Conservation (phyloP, 257 asterid genomes). For the Capsicum rhomboideum region DNA sequence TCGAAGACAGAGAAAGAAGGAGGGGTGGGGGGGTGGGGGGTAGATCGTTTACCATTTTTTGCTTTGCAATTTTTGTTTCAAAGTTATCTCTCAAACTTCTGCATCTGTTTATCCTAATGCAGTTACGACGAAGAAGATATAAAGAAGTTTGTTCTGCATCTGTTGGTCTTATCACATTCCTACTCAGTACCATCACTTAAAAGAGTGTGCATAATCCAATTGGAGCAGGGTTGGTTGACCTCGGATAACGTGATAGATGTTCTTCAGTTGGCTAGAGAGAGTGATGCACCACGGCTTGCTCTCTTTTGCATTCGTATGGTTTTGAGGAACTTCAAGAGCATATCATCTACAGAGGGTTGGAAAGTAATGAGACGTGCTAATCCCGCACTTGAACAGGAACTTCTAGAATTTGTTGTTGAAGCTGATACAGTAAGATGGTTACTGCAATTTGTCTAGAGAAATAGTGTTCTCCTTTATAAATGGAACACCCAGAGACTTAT, state of each 20-base stretch:
- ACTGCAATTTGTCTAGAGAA: neutral
- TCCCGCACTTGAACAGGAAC: slow-evolving; percentile 81
- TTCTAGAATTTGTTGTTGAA: slow-evolving; percentile 63
- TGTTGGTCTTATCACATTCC: slow-evolving; percentile 68
- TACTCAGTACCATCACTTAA: slow-evolving; percentile 60
- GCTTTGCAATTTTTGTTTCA: neutral
- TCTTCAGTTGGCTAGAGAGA: slow-evolving; percentile 60
- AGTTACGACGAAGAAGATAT: slow-evolving; percentile 68
- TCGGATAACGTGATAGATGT: slow-evolving; percentile 65
- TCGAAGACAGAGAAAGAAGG: neutral
- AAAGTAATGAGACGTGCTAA: slow-evolving; percentile 66
- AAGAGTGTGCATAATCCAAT: slow-evolving; percentile 36
- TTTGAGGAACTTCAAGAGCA: slow-evolving; percentile 53
- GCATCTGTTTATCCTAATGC: slow-evolving; percentile 11
- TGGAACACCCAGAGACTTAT: neutral
- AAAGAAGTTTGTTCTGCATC: slow-evolving; percentile 71
- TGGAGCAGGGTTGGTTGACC: slow-evolving; percentile 57
- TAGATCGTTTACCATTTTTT: neutral
- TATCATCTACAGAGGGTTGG: slow-evolving; percentile 81
- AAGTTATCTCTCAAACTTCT: neutral
- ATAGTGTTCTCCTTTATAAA: neutral
- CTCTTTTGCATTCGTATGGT: slow-evolving; percentile 50
- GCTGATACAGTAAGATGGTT: slow-evolving; percentile 73
- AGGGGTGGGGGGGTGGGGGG: neutral
- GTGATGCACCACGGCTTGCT: slow-evolving; percentile 66